Evolutionary conservation across 2,329 filamentous ascomycete genomes (phyloP).

Genomic region (Aspergillus hiratsukae): DNA sequence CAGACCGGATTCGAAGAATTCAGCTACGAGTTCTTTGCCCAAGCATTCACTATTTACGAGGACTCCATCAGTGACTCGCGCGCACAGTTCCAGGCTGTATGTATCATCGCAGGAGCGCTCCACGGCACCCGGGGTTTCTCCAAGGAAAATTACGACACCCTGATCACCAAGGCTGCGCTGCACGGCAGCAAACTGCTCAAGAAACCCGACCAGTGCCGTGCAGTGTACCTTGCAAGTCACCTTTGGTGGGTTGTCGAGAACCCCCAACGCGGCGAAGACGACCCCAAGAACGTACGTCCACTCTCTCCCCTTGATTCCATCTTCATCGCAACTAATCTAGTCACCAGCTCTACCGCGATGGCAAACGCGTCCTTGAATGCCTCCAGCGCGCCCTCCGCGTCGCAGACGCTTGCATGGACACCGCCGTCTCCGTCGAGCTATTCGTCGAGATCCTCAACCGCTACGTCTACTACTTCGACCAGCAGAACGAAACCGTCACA

Average conservation of each 20-base stretch:
- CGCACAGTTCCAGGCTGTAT: conserved; percentile 96
- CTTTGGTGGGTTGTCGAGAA: conserved; percentile 96
- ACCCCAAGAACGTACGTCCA: conserved; percentile 67
- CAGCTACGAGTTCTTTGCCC: conserved; percentile 95
- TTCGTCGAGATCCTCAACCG: conserved; percentile 98
- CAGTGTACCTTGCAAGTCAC: conserved; percentile 93
- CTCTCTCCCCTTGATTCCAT: conserved; percentile 15
- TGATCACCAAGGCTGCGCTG: conserved; percentile 95
- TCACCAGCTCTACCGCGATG: conserved; percentile 82
- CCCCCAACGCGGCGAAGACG: conserved; percentile 69
- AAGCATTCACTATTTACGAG: conserved; percentile 97
- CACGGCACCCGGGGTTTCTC: conserved; percentile 87
- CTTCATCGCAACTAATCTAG: conserved; percentile 5
- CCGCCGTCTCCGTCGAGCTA: conserved; percentile 90
- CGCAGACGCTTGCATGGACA: conserved; percentile 98
- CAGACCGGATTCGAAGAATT: conserved; percentile 91
- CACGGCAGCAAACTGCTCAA: conserved; percentile 95
- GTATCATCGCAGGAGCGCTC: conserved; percentile 82
- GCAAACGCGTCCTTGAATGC: conserved; percentile 94
- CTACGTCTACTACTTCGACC: conserved; percentile 99
- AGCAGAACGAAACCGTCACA: conserved; percentile 97
- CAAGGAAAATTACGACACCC: conserved; percentile 96
- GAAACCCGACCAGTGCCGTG: conserved; percentile 96
- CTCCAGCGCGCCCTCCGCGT: conserved; percentile 91
- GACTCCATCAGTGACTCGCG: conserved; percentile 93